Percentiles rank a stretch among this genome's conserved stretches.
phyloP scores from a whole-genome alignment of 257 asterid species.

The Gentiana macrophylla region DNA sequence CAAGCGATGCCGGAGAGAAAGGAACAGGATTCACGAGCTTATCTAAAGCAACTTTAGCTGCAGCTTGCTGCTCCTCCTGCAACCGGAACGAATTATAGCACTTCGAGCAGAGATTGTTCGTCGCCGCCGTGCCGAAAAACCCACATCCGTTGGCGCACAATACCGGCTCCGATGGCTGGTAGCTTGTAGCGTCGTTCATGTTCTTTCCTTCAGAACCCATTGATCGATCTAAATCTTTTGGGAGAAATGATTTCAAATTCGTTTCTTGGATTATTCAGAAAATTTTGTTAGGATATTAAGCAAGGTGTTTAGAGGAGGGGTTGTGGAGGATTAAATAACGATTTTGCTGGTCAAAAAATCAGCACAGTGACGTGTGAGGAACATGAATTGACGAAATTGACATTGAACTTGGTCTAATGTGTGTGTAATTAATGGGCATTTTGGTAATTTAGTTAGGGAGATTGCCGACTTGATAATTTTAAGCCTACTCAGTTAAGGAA shows the following conservation, averaged over 20 bases:
- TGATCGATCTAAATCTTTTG: neutral
- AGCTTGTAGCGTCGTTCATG: slow-evolving; percentile 25
- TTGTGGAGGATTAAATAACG: neutral
- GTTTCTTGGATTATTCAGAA: neutral
- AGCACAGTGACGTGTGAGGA: too few species aligned
- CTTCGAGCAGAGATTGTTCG: slow-evolving; percentile 44
- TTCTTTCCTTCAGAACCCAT: slow-evolving; percentile 41
- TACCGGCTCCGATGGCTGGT: slow-evolving; percentile 24
- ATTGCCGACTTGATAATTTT: neutral
- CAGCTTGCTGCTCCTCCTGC: slow-evolving; percentile 22
- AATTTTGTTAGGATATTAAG: neutral
- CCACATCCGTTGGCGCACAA: slow-evolving; percentile 48
- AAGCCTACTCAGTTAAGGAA: neutral
- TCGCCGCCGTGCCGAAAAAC: slow-evolving; percentile 48
- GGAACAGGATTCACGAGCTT: slow-evolving; percentile 15
- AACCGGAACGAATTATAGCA: slow-evolving; percentile 34
- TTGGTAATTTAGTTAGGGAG: neutral
- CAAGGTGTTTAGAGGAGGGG: neutral
- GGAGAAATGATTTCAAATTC: neutral
- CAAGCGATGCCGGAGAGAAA: too few species aligned
- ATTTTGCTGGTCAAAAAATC: neutral
- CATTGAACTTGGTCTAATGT: slow-evolving; percentile 3
- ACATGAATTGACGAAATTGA: too few species aligned
- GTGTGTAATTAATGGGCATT: neutral
- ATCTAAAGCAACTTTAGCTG: slow-evolving; percentile 23